Evolutionary conservation across 1,284 basidiomycete genomes (phyloP), one percentile per base, ranked within the genome.

Genomic region (Flammula alnicola): DNA sequence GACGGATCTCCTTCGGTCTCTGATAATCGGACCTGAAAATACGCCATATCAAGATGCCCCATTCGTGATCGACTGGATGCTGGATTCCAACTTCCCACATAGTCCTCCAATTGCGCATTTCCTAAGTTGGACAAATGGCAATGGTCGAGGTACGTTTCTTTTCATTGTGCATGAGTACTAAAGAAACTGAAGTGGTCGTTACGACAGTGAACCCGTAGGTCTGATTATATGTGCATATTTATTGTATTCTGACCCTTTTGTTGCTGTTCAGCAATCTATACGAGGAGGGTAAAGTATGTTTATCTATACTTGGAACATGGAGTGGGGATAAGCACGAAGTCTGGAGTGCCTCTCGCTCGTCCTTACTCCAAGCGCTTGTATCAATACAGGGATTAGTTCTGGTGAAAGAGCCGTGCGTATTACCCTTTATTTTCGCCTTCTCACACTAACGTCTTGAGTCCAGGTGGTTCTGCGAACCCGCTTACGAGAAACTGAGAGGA

Each of bases 31-130:
- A 9, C 93, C 94, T 50, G 85, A 91, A 61, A 95, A 95, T 52
- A 98, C 95, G 6, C 95, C 95, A 12, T 95, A 95, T 61, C 84
- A 93, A 66, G 88, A 96, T 67, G 93, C 93, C 16, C 94, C 95
- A 0, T 95, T 97, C 67, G 86, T 97, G 23, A 95, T 97, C 52
- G 95, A 98, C 70, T 93, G 95, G 81, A 87, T 88, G 78, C 78
- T 96, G 22, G 88, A 92, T 62, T 88, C 91, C 5, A 85, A 87
- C 62, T 98, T 94, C 67, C 95, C 95, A 2, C 79, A 88, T 58
- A 84, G 83, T 56, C 93, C 95, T 4, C 95, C 95, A 0, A 76
- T 86, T 35, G 95, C 95, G 3, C 88, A 93, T 70, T 98, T 97
- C 69, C 80, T 88, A 52, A 94, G 91, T 55, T 96, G 94, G 90